Evolutionary conservation across 108 stramenopile genomes (phyloP).

Genomic region (Fragilariopsis cylindrus): DNA sequence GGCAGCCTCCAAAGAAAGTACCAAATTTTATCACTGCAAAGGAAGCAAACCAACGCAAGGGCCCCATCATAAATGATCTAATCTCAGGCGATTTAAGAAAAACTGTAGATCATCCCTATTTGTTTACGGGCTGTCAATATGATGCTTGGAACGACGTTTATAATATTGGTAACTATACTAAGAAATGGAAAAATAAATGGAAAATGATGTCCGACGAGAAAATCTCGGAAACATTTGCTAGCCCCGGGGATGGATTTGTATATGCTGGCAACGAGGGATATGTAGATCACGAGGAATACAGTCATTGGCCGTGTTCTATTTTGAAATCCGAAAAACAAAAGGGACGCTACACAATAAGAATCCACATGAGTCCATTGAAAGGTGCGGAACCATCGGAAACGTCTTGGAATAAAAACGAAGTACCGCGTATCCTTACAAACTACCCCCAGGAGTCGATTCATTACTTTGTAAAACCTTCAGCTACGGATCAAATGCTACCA

Average conservation of each 20-base stretch:
- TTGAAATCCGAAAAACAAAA: not conserved
- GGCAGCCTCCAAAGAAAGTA: constrained; percentile 20
- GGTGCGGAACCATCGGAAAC: constrained; percentile 9
- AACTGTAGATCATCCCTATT: constrained; percentile 8
- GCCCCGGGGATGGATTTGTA: not conserved
- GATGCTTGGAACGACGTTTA: not conserved
- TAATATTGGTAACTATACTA: constrained; percentile 2
- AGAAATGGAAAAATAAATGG: constrained; percentile 1
- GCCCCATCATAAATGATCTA: constrained; percentile 9
- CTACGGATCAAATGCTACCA: constrained; percentile 44
- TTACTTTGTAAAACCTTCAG: constrained; percentile 51
- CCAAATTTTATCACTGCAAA: constrained; percentile 26
- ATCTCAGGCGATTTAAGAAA: constrained; percentile 15
- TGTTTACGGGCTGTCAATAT: constrained; percentile 16
- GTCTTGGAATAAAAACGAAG: constrained; percentile 4
- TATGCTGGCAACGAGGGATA: constrained; percentile 6
- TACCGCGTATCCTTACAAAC: constrained; percentile 27
- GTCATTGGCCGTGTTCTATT: constrained; percentile 18
- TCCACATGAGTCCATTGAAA: constrained; percentile 8
- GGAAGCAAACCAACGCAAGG: constrained; percentile 19
- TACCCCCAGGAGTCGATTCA: constrained; percentile 40
- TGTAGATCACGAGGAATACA: constrained; percentile 3
- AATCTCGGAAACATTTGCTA: constrained; percentile 10
- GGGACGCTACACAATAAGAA: constrained; percentile 8
- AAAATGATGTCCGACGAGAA: not conserved